Base-by-base conservation (phyloP, 2,329 filamentous ascomycete species). In the Fusarium euwallaceae region DNA sequence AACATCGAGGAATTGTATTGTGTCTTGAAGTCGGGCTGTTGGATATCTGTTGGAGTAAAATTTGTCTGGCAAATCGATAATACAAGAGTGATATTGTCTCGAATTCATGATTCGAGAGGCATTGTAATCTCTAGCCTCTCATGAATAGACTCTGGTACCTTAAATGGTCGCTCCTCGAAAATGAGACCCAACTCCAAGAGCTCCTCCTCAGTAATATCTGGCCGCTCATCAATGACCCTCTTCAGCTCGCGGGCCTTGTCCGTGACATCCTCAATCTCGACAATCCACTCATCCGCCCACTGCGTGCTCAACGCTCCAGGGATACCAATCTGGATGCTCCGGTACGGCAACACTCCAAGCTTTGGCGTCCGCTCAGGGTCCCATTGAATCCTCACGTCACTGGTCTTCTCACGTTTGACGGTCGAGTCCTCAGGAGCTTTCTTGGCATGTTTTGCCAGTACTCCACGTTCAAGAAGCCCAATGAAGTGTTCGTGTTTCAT, bases 251-350 rank as follows among this genome's bases (percentile, higher is more conserved):
- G 81, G 62, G 89, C 89, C 68, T 78, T 83, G 22, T 86, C 86
- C 4, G 89, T 92, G 4, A 91, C 88, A 83, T 92, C 90, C 63
- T 88, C 85, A 65, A 92, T 89, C 6, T 81, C 82, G 6, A 86
- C 81, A 73, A 91, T 88, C 84, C 87, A 88, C 48, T 88, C 82
- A 41, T 85, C 82, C 4, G 86, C 82, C 86, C 87, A 91, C 32
- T 76, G 80, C 32, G 80, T 79, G 37, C 86, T 85, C 61, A 89
- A 73, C 1, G 78, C 79, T 3, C 80, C 84, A 1, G 87, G 85
- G n/a, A 92, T 86, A 1, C 90, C 90, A 71, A 92, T 88, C 83
- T 92, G 90, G 34, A 92, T 89, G 76, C 88, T 91, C 48, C 90
- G 82, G 76, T 89, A 86, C 9, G 76, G 79, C 61, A 91, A 70